phyloP scores from a whole-genome alignment of 495 filamentous ascomycete genomes.

The Annulohypoxylon bovei region DNA sequence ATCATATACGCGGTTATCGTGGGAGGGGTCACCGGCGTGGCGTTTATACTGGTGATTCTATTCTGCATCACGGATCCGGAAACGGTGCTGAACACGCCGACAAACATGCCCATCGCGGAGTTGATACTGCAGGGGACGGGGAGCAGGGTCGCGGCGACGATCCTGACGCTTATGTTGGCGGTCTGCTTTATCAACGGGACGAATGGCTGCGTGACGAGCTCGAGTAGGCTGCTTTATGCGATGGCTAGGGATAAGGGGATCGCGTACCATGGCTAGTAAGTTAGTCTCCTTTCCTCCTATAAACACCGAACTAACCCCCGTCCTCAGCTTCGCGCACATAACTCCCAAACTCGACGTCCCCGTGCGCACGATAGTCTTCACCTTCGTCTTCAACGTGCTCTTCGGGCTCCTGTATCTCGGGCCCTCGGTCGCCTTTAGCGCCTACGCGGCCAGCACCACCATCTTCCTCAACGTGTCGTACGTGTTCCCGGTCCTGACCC shows the following conservation, averaged over 20 bases:
- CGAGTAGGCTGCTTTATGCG: slow-evolving; percentile 63
- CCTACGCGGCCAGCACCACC: slow-evolving; percentile 47
- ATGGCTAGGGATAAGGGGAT: slow-evolving; percentile 69
- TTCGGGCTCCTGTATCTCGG: slow-evolving; percentile 50
- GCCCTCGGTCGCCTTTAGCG: slow-evolving; percentile 48
- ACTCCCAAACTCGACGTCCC: slow-evolving; percentile 43
- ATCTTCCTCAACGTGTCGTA: slow-evolving; percentile 51
- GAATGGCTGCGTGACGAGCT: slow-evolving; percentile 58
- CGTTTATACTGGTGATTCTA: slow-evolving; percentile 50
- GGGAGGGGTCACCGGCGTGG: slow-evolving; percentile 48
- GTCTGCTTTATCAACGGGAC: slow-evolving; percentile 52
- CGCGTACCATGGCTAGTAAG: slow-evolving; percentile 52
- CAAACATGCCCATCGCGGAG: slow-evolving; percentile 59
- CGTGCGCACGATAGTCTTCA: slow-evolving; percentile 47
- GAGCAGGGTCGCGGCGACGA: slow-evolving; percentile 44
- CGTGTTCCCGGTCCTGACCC: slow-evolving; percentile 44
- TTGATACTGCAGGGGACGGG: slow-evolving; percentile 51
- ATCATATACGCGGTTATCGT: slow-evolving; percentile 50
- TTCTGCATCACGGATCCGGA: slow-evolving; percentile 48
- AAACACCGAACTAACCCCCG: neutral
- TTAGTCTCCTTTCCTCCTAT: neutral
- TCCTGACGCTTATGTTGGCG: slow-evolving; percentile 48
- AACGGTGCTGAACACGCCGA: slow-evolving; percentile 47
- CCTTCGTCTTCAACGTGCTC: slow-evolving; percentile 48
- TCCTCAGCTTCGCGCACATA: slow-evolving; percentile 47